Conservation (phyloP, 1,284 basidiomycete genomes). For the Cutaneotrichosporon dermatis region DNA sequence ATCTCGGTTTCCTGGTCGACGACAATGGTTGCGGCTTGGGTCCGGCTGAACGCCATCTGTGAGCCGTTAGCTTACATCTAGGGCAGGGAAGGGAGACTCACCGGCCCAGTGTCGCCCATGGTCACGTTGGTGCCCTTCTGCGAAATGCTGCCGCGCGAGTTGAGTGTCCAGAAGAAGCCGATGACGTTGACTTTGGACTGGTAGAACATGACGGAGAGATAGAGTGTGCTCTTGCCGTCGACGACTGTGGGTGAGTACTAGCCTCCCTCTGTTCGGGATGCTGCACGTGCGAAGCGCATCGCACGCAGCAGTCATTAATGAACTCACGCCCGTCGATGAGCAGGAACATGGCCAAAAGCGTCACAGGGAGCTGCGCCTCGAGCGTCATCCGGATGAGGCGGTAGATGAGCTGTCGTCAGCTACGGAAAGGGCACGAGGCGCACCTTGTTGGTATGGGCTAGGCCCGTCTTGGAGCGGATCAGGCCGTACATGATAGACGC, state of each 20-base stretch:
- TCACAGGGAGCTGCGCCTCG: conserved; percentile 34
- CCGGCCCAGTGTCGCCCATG: background rate
- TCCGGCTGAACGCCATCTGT: background rate
- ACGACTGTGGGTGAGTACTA: no score
- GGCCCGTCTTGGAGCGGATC: conserved; percentile 28
- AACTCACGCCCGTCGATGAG: conserved; percentile 25
- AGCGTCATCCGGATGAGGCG: conserved; percentile 32
- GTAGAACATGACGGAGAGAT: conserved; percentile 23
- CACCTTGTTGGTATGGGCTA: conserved; percentile 28
- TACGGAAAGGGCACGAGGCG: no score
- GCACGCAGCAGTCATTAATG: no score
- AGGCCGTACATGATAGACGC: conserved; percentile 26
- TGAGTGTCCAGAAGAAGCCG: conserved; percentile 33
- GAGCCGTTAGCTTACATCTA: no score
- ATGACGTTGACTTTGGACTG: conserved; percentile 30
- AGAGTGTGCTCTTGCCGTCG: conserved; percentile 24
- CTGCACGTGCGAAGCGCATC: no score
- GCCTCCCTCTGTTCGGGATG: no score
- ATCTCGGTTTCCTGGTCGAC: background rate
- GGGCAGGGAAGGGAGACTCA: no score
- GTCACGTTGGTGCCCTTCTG: background rate
- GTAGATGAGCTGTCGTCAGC: conserved; percentile 18
- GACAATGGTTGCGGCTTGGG: background rate
- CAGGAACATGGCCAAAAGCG: conserved; percentile 26
- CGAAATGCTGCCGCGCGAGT: conserved; percentile 17